These are phyloP conservation scores for Trichoderma erinaceum DNA, from an alignment of 495 filamentous ascomycete genomes.

Conservation along the genomic window DNA sequence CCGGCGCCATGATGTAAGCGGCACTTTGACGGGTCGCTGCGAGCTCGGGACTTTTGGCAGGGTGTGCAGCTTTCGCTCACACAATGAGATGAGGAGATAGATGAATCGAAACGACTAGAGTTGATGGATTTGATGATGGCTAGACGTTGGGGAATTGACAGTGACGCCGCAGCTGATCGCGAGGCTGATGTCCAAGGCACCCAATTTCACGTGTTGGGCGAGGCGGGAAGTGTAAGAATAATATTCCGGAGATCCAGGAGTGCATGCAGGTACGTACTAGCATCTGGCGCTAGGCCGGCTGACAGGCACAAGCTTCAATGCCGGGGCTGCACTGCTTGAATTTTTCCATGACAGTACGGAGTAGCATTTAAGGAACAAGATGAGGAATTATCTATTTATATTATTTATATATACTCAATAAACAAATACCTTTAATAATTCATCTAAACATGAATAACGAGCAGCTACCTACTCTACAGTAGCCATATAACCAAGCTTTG, in stretches of 20 bases:
- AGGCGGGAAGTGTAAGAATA: background rate
- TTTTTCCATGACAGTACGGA: too few relatives aligned
- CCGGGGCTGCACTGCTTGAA: too few relatives aligned
- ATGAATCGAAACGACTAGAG: background rate
- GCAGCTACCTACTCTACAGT: too few relatives aligned
- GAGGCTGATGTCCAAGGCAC: conserved; percentile 6
- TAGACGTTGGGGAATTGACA: background rate
- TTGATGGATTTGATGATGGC: background rate
- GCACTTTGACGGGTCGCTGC: background rate
- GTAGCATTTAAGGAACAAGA: too few relatives aligned
- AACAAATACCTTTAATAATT: too few relatives aligned
- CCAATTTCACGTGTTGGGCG: conserved; percentile 3
- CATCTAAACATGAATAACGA: too few relatives aligned
- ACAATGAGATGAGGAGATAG: background rate
- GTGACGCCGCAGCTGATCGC: background rate
- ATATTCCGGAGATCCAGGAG: background rate
- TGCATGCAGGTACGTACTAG: background rate
- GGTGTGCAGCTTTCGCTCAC: background rate
- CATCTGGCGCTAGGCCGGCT: too few relatives aligned
- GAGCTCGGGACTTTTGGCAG: background rate
- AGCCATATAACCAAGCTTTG: too few relatives aligned
- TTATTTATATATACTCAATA: too few relatives aligned
- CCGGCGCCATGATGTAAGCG: conserved; percentile 11
- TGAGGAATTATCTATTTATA: too few relatives aligned
- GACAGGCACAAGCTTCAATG: too few relatives aligned